phyloP scores from a whole-genome alignment of 2,329 filamentous ascomycete species.

The Pyrenochaeta sp. region DNA sequence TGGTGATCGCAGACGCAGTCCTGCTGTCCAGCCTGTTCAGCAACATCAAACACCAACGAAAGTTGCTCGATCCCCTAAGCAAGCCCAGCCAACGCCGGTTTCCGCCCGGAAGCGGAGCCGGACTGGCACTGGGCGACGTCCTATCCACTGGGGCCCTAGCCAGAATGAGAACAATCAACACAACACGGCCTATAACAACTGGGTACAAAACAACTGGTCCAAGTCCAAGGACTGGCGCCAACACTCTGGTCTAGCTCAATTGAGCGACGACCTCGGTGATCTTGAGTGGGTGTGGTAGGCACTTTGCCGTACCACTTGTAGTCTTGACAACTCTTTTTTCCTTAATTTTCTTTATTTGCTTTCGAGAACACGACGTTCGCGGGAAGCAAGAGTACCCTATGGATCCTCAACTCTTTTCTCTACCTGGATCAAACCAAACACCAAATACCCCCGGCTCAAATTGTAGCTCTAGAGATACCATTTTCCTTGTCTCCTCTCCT shows the following conservation, averaged over 20 bases:
- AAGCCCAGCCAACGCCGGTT: constrained; percentile 40
- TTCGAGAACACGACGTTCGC: constrained; percentile 21
- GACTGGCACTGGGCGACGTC: constrained; percentile 47
- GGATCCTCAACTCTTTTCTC: constrained; percentile 21
- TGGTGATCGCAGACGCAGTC: constrained; percentile 79
- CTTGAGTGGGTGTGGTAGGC: constrained; percentile 95
- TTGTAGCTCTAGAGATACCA: constrained; percentile 52
- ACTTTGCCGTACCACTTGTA: constrained; percentile 68
- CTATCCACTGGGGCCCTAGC: constrained; percentile 45
- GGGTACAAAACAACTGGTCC: constrained; percentile 52
- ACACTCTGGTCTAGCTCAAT: constrained; percentile 42
- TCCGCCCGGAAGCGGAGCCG: constrained; percentile 50
- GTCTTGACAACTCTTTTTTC: constrained; percentile 52
- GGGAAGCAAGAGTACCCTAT: constrained; percentile 38
- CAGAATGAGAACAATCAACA: constrained; percentile 39
- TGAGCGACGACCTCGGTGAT: constrained; percentile 74
- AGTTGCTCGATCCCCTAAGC: constrained; percentile 47
- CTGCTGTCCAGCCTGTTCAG: constrained; percentile 60
- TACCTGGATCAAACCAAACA: constrained; percentile 20
- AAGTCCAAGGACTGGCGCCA: constrained; percentile 60
- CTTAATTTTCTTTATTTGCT: constrained; percentile 38
- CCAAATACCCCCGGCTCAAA: constrained; percentile 31
- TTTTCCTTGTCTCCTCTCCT: constrained; percentile 42
- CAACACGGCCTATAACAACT: constrained; percentile 30
- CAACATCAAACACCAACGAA: constrained; percentile 54